Base-by-base conservation (phyloP, 78 protist genomes). In the Capsaspora owczarzaki region DNA sequence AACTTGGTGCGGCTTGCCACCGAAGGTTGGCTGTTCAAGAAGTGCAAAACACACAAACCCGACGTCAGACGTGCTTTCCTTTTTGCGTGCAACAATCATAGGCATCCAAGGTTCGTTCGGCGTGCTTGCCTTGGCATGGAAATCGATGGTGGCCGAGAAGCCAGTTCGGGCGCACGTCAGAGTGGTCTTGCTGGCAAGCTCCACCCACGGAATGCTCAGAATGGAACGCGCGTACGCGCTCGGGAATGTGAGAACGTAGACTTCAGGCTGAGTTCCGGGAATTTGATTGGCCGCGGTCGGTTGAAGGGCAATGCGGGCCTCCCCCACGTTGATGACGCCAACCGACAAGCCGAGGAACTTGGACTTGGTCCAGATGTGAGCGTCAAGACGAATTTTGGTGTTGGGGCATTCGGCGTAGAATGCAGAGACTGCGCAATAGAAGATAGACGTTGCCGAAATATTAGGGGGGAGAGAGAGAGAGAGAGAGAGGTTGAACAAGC, bases 341-440 rank as follows among this genome's bases (percentile, higher is more conserved):
- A 71, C 77, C 23, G 42, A 29, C 42, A 44, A 12, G 56, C 77
- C 77, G 51, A 44, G 53, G 51, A 71, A 71, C 33, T 71, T 71
- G 10, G 61, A 44, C 77, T 71, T 71, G 10, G 77, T 71, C 77
- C 77, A 71, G n/a, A 71, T 71, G 53, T 71, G 77, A 4, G 77
- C 77, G 40, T 43, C 33, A 16, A 63, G 72, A 2, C 42, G 33
- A 29, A 56, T 25, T 16, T 29, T 29, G 10, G 12, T 56, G 33
- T 16, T 12, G 10, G 12, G 12, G 66, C 25, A 16, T 29, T 56
- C 66, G 29, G 66, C 66, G 25, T 56, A 56, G n/a, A 56, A 56
- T 3, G 66, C 66, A 12, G 66, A 56, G 33, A 56, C 66, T 56
- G 66, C 66, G 16, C 10, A 49, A 16, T 16, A 49, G 16, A 49